Percentiles rank a stretch among this genome's conserved stretches.
Conservation (phyloP, 139 green algal species). For the Zygnema cylindricum region DNA sequence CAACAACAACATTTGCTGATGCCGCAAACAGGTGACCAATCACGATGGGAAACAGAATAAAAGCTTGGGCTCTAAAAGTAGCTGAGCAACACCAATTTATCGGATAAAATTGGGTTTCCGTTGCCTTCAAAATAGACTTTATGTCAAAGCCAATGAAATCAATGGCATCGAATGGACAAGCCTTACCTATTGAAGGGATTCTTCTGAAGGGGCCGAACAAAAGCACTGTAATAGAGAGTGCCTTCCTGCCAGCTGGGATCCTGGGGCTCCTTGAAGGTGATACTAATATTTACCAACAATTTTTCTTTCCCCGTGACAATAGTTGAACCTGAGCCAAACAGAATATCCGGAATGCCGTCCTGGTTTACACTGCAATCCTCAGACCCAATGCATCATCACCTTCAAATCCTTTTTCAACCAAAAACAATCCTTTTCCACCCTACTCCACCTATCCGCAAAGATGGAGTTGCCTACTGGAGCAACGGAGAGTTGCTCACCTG, state of each 20-base stretch:
- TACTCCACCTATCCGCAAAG: no score
- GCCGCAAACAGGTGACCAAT: no score
- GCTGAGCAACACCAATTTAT: no score
- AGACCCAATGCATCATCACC: no score
- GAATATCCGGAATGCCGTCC: not conserved
- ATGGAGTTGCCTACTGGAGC: not conserved
- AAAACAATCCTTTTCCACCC: no score
- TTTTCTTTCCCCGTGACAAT: not conserved
- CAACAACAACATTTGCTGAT: no score
- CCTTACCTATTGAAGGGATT: slow-evolving; percentile 7
- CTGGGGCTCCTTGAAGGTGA: slow-evolving; percentile 6
- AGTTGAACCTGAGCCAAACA: not conserved
- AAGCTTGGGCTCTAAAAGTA: no score
- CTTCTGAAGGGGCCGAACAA: not conserved
- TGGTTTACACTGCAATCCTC: not conserved
- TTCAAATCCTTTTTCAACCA: no score
- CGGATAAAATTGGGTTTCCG: not conserved
- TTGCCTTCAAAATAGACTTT: not conserved
- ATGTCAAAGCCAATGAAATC: no score
- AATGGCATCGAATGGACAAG: not conserved
- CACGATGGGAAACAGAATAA: no score
- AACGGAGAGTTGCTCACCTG: not conserved
- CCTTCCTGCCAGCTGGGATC: slow-evolving; percentile 17
- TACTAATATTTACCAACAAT: not conserved
- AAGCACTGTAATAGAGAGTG: slow-evolving; percentile 11